A percentile compares a stretch with the other conserved stretches of the same genome.
phyloP scores from a whole-genome alignment of 345 rosid genomes.

The Alliaria petiolata region DNA sequence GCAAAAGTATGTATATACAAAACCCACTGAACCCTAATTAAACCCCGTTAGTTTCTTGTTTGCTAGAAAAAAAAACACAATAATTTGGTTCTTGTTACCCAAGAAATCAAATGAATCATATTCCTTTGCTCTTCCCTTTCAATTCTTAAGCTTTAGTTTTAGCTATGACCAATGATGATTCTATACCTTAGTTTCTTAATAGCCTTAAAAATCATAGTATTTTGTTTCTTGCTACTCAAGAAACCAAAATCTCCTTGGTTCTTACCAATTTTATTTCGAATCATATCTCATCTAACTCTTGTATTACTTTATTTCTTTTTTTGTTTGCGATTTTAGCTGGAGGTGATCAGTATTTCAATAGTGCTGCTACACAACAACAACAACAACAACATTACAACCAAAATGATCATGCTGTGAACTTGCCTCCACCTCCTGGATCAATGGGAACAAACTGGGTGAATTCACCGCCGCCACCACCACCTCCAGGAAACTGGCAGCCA shows the following conservation, averaged over 20 bases:
- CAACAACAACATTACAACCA: constrained; percentile 36
- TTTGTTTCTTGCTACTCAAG: not conserved
- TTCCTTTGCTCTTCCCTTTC: not conserved
- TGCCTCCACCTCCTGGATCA: constrained; percentile 48
- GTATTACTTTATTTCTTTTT: not conserved
- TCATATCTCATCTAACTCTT: not conserved
- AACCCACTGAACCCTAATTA: constrained; percentile 3
- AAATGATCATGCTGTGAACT: constrained; percentile 6
- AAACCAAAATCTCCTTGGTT: too few species aligned
- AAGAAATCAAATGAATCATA: not conserved
- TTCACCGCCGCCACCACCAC: constrained; percentile 29
- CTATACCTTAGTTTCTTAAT: constrained; percentile 6
- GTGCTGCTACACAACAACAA: not conserved
- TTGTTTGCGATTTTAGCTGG: constrained; percentile 14
- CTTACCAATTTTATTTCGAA: too few species aligned
- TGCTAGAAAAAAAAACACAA: not conserved
- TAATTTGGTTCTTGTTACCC: not conserved
- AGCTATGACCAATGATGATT: too few species aligned
- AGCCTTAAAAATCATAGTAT: not conserved
- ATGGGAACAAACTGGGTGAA: constrained; percentile 36
- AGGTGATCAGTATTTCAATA: constrained; percentile 26
- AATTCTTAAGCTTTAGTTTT: not conserved
- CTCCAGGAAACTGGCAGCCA: constrained; percentile 35
- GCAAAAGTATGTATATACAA: constrained; percentile 11
- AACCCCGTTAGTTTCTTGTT: constrained; percentile 4